Conservation (phyloP, 192 early-diverging fungal genomes). For the Coemansia sp. region DNA sequence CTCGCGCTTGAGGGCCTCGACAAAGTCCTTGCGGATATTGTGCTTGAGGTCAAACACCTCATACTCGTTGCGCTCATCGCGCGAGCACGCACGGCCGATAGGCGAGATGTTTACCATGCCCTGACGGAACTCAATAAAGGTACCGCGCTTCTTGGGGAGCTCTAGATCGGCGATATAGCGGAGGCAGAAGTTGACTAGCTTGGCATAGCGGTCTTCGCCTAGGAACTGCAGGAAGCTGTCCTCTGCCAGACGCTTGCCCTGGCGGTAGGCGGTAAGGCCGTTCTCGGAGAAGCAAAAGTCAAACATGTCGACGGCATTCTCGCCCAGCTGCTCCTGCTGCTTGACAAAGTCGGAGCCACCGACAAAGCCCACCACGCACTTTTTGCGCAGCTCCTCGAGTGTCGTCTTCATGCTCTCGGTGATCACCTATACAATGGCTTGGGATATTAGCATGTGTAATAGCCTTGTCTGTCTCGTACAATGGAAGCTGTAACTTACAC, state of each 20-base stretch:
- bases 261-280: constrained; percentile 89
- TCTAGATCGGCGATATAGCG: constrained; percentile 94
- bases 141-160: constrained; percentile 93
- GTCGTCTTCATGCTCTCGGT: constrained; percentile 74
- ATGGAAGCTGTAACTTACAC: constrained; percentile 55
- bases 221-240: constrained; percentile 90
- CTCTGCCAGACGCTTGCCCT: constrained; percentile 57
- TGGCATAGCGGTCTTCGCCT: constrained; percentile 91
- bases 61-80: constrained; percentile 87
- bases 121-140: constrained; percentile 97
- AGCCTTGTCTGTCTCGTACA: not conserved
- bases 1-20: constrained; percentile 71
- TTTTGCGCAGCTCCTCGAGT: constrained; percentile 78
- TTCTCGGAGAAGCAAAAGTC: constrained; percentile 98
- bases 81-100: constrained; percentile 92
- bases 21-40: constrained; percentile 84
- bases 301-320: constrained; percentile 68
- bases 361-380: constrained; percentile 93
- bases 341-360: constrained; percentile 93
- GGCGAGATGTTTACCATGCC: constrained; percentile 99
- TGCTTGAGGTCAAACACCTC: constrained; percentile 85
- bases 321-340: constrained; percentile 94
- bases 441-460: not conserved
- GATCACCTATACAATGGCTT: constrained; percentile 58
- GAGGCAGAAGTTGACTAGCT: constrained; percentile 89